These are phyloP conservation scores for Citrullus colocynthis DNA, from an alignment of 306 rosid species.

Conservation along the genomic window DNA sequence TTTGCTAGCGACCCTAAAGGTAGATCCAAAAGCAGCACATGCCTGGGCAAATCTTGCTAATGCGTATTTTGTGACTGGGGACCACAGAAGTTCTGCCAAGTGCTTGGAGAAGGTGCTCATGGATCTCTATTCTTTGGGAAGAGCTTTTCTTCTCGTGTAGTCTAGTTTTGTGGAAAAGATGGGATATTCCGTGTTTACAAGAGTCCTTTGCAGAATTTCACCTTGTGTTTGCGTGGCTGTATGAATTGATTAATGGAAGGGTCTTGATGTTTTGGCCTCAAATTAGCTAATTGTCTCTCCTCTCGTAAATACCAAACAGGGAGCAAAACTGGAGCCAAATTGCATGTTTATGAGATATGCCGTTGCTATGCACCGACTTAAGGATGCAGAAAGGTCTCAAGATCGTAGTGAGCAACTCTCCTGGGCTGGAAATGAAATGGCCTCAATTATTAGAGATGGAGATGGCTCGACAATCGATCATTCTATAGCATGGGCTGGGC, in stretches of 20 bases:
- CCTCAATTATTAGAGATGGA: slow-evolving; percentile 79
- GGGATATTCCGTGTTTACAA: neutral
- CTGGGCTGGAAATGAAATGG: slow-evolving; percentile 98
- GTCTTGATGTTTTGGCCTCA: neutral
- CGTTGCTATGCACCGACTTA: slow-evolving; percentile 64
- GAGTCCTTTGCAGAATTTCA: neutral
- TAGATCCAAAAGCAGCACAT: slow-evolving; percentile 84
- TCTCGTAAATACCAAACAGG: slow-evolving; percentile 27
- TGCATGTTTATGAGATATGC: slow-evolving; percentile 91
- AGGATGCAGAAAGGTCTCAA: slow-evolving; percentile 95
- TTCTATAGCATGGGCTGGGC: slow-evolving; percentile 88
- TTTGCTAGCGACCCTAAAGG: slow-evolving; percentile 65
- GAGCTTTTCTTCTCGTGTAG: neutral
- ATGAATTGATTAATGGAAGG: neutral
- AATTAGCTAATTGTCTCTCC: slow-evolving; percentile 7
- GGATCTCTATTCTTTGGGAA: neutral
- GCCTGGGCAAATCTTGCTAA: slow-evolving; percentile 83
- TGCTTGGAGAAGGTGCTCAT: slow-evolving; percentile 92
- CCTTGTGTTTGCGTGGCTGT: neutral
- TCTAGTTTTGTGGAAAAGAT: neutral
- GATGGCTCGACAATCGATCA: slow-evolving; percentile 60
- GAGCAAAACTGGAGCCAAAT: slow-evolving; percentile 82
- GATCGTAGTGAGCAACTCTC: slow-evolving; percentile 73
- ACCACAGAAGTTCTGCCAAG: slow-evolving; percentile 83
- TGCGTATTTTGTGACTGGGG: slow-evolving; percentile 62